phyloP scores from a whole-genome alignment of 352 stramenopile species.

The Phytophthora nicotianae region DNA sequence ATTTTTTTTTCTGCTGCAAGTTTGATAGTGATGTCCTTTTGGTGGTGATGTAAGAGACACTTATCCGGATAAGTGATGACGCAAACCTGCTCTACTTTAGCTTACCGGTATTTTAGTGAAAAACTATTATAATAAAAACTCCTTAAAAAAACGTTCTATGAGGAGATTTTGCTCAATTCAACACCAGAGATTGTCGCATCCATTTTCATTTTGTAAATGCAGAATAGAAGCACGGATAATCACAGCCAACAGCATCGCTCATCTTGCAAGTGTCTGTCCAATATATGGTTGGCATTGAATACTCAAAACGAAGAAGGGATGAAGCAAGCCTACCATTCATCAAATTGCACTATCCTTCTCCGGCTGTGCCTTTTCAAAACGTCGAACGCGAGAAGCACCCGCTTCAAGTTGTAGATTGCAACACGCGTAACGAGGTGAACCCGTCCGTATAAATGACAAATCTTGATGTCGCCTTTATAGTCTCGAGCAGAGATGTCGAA shows the following conservation, averaged over 20 bases:
- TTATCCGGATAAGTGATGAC: constrained; percentile 6
- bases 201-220: too few species aligned
- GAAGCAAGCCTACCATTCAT: too few species aligned
- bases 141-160: neutral
- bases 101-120: too few species aligned
- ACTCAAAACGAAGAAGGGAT: too few species aligned
- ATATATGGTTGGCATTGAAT: neutral
- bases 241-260: neutral
- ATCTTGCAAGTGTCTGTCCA: neutral
- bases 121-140: neutral
- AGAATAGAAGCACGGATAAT: too few species aligned
- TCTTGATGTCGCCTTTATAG: neutral
- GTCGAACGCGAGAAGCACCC: neutral
- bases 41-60: neutral
- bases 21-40: constrained; percentile 11
- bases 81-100: neutral
- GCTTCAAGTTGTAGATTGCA: neutral
- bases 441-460: neutral
- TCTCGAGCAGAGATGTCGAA: neutral
- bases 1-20: constrained; percentile 24
- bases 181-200: too few species aligned
- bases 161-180: too few species aligned
- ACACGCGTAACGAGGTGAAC: constrained; percentile 12
- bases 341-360: too few species aligned
- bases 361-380: neutral